phyloP scores from a whole-genome alignment of 371 early-diverging fungal genomes.

The Lichtheimia hyalospora region DNA sequence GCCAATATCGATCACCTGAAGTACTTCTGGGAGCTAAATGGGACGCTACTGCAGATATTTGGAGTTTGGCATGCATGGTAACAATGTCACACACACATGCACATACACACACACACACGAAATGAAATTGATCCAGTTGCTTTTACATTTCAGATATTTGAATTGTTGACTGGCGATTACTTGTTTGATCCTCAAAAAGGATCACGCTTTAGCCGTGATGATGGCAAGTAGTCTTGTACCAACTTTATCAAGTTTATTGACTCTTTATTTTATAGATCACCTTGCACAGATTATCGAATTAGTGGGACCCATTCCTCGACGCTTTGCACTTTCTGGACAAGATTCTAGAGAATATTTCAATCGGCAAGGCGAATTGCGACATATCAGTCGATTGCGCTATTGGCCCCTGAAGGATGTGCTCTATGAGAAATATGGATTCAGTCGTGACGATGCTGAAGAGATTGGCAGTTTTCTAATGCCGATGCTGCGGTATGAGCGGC shows the following conservation, averaged over 20 bases:
- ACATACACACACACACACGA: neutral
- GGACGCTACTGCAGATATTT: constrained; percentile 94
- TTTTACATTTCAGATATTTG: constrained; percentile 54
- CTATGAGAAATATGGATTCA: constrained; percentile 76
- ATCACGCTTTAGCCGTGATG: constrained; percentile 82
- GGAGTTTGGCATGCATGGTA: constrained; percentile 96
- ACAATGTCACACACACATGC: neutral
- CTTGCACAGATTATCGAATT: constrained; percentile 95
- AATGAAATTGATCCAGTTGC: neutral
- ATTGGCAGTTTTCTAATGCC: constrained; percentile 68
- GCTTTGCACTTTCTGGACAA: constrained; percentile 73
- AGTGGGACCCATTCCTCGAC: constrained; percentile 79
- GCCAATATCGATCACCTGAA: constrained; percentile 98
- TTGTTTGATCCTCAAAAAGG: constrained; percentile 93
- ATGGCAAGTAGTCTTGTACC: constrained; percentile 57
- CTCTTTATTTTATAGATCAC: constrained; percentile 69
- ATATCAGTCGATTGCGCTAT: constrained; percentile 80
- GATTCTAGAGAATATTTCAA: constrained; percentile 80
- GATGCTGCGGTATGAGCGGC: constrained; percentile 69
- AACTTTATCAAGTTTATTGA: neutral
- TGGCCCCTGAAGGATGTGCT: constrained; percentile 86
- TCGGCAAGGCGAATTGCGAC: constrained; percentile 76
- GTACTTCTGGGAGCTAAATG: constrained; percentile 95
- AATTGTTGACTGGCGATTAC: constrained; percentile 93
- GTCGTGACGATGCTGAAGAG: constrained; percentile 56